phyloP scores from a whole-genome alignment of 2,329 filamentous ascomycete species.

The Colletotrichum coccodes region DNA sequence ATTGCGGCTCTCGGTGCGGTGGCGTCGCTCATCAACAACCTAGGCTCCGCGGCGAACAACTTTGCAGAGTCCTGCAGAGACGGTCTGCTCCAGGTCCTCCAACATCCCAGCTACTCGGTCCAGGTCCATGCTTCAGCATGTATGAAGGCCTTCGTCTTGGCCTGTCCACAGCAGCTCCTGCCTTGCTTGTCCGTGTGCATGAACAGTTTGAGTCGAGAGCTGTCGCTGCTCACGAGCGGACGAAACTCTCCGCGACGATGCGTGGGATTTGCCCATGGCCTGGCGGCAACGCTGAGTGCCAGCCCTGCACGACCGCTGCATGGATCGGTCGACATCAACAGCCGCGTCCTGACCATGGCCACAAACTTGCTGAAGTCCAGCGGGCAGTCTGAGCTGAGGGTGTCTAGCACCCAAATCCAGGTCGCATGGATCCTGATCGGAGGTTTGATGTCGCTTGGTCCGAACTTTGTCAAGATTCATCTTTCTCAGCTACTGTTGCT shows the following conservation, averaged over 20 bases:
- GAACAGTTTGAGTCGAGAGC: constrained; percentile 91
- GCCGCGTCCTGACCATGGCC: constrained; percentile 88
- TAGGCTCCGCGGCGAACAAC: constrained; percentile 83
- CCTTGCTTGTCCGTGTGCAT: constrained; percentile 94
- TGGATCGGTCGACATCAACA: constrained; percentile 95
- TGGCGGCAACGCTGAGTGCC: constrained; percentile 90
- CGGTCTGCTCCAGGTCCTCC: constrained; percentile 86
- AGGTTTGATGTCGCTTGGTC: constrained; percentile 93
- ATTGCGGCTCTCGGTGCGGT: constrained; percentile 83
- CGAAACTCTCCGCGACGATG: constrained; percentile 85
- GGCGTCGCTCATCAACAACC: constrained; percentile 78
- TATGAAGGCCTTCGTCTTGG: constrained; percentile 86
- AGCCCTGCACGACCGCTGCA: constrained; percentile 90
- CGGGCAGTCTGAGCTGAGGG: constrained; percentile 87
- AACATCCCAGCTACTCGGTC: constrained; percentile 96
- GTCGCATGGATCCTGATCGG: constrained; percentile 98
- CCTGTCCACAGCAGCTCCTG: constrained; percentile 90
- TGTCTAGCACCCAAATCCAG: constrained; percentile 94
- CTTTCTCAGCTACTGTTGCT: constrained; percentile 90
- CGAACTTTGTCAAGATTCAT: constrained; percentile 99
- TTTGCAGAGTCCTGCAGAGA: constrained; percentile 89
- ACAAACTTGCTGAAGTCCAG: constrained; percentile 93
- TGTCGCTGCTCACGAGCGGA: constrained; percentile 79
- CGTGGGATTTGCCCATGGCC: constrained; percentile 89
- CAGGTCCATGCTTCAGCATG: constrained; percentile 91